These are phyloP conservation scores for Solanum chilense DNA, from an alignment of 257 asterid genomes.

Conservation along the genomic window DNA sequence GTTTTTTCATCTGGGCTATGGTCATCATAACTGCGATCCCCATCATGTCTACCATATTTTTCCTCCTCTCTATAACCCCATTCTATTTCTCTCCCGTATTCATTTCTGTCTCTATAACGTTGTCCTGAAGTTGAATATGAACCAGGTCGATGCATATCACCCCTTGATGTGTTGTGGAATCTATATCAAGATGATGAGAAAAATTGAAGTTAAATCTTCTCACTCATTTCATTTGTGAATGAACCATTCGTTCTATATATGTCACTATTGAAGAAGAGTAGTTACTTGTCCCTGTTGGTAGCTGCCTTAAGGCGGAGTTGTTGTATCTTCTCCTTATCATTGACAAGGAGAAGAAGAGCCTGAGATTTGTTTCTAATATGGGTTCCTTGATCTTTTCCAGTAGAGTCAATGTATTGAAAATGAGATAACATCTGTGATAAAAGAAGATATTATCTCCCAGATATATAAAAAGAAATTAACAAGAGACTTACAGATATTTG, in stretches of 20 bases:
- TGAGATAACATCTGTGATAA: slow-evolving; percentile 71
- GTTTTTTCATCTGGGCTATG: slow-evolving; percentile 53
- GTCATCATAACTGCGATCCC: slow-evolving; percentile 62
- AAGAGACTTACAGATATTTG: slow-evolving; percentile 77
- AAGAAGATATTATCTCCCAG: not conserved
- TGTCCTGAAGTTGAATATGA: slow-evolving; percentile 44
- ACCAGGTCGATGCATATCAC: slow-evolving; percentile 71
- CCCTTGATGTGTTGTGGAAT: slow-evolving; percentile 49
- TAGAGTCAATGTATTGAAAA: slow-evolving; percentile 90
- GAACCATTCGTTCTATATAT: no score
- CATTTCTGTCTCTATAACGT: slow-evolving; percentile 59
- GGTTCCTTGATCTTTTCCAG: slow-evolving; percentile 92
- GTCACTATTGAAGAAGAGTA: no score
- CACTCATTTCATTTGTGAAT: no score
- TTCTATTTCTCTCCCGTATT: slow-evolving; percentile 74
- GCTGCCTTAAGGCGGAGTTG: slow-evolving; percentile 97
- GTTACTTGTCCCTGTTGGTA: slow-evolving; percentile 73
- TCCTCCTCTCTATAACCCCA: slow-evolving; percentile 67
- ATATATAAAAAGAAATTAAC: not conserved
- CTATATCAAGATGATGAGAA: slow-evolving; percentile 27
- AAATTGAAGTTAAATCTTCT: no score
- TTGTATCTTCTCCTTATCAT: slow-evolving; percentile 90
- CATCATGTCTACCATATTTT: slow-evolving; percentile 56
- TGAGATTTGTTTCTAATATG: slow-evolving; percentile 95
- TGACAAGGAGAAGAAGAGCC: slow-evolving; percentile 77